phyloP scores from a whole-genome alignment of 805 yeast genomes.

The Candida ficus region DNA sequence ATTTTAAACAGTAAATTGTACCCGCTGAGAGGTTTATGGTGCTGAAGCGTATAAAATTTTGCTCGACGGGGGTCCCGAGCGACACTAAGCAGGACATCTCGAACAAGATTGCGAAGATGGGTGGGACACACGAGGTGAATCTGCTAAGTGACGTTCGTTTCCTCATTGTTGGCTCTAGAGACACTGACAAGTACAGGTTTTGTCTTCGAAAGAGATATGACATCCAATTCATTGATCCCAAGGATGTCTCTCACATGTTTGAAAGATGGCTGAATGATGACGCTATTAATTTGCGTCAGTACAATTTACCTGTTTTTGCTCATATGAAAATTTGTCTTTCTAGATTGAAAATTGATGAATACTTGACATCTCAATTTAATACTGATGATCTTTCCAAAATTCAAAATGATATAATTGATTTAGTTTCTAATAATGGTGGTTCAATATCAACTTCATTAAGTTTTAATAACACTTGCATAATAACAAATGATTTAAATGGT shows the following conservation, averaged over 20 bases:
- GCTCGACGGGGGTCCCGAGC: conserved; percentile 23
- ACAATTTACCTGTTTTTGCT: conserved; percentile 39
- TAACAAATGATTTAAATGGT: conserved; percentile 48
- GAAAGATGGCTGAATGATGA: conserved; percentile 48
- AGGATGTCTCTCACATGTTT: conserved; percentile 39
- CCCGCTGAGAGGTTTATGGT: too few species aligned
- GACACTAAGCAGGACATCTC: conserved; percentile 33
- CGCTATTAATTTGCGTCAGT: conserved; percentile 22
- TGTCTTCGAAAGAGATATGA: conserved; percentile 49
- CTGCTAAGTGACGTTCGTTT: conserved; percentile 57
- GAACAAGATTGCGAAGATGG: conserved; percentile 45
- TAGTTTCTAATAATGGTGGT: conserved; percentile 44
- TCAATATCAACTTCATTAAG: conserved; percentile 46
- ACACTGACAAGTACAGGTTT: conserved; percentile 51
- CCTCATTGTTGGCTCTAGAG: conserved; percentile 56
- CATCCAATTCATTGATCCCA: conserved; percentile 47
- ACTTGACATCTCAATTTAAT: conserved; percentile 11
- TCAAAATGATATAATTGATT: conserved; percentile 28
- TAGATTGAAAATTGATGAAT: conserved; percentile 25
- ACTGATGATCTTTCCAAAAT: conserved; percentile 9
- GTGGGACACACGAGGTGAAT: conserved; percentile 54
- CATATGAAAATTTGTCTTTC: conserved; percentile 35
- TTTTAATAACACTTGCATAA: conserved; percentile 36
- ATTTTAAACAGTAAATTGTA: too few species aligned
- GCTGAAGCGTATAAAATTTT: too few species aligned